Conservation (phyloP, 169 alveolate genomes). For the Eimeria tenella region DNA sequence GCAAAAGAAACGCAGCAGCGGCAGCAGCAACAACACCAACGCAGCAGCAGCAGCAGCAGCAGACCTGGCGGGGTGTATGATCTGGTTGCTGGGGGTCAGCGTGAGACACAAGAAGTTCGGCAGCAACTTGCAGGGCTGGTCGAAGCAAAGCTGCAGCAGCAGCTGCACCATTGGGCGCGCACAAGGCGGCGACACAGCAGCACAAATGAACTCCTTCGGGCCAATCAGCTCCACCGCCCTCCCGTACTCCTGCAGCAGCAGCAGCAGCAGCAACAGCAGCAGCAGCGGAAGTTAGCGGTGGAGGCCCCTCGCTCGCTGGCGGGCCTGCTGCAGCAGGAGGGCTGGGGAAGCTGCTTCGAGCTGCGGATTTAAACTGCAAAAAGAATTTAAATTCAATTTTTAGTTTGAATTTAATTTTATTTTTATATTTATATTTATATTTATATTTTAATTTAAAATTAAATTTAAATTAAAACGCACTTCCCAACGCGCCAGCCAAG, state of each 20-base stretch:
- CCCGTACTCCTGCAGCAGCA: constrained; percentile 18
- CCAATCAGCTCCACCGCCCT: constrained; percentile 32
- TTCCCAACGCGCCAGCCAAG: constrained; percentile 71
- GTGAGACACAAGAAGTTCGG: constrained; percentile 76
- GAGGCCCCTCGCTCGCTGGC: too few relatives aligned
- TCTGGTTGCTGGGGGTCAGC: constrained; percentile 80
- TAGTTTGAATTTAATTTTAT: too few relatives aligned
- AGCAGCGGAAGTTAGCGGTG: too few relatives aligned
- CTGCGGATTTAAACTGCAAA: background rate
- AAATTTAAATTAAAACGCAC: background rate
- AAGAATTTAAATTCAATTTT: background rate
- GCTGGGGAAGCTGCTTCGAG: background rate
- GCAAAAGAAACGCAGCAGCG: too few relatives aligned
- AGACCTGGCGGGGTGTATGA: constrained; percentile 81
- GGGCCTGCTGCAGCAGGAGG: too few relatives aligned
- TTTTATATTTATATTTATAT: too few relatives aligned
- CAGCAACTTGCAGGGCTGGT: constrained; percentile 50
- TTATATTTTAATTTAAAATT: too few relatives aligned
- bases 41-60: background rate
- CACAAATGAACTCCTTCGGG: constrained; percentile 32
- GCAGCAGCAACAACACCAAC: too few relatives aligned
- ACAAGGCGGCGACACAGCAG: constrained; percentile 11
- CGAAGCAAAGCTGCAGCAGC: constrained; percentile 46
- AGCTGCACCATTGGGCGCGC: constrained; percentile 9
- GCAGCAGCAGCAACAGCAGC: too few relatives aligned